These are phyloP conservation scores for Yarrowia keelungensis DNA, from an alignment of 805 yeast species.

Conservation along the genomic window DNA sequence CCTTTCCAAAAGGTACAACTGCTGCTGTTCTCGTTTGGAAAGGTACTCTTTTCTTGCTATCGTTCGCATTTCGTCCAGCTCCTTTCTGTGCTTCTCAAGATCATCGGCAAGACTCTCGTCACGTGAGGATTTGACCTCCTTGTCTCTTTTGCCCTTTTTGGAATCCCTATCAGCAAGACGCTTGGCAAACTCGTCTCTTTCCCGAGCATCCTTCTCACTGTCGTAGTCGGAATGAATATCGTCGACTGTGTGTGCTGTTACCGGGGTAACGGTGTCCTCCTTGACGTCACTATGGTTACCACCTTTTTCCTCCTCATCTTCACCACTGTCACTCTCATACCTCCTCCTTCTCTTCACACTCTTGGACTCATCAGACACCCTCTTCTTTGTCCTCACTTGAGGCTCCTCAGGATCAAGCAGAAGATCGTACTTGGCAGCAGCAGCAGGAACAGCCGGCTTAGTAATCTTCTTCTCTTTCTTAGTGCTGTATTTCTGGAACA, in stretches of 20 bases:
- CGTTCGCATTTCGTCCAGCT: conserved; percentile 52
- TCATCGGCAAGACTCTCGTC: conserved; percentile 6
- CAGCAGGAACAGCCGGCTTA: neutral
- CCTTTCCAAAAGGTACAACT: conserved; percentile 53
- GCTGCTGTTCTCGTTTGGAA: conserved; percentile 57
- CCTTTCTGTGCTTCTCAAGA: conserved; percentile 21
- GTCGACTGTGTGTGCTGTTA: conserved; percentile 55
- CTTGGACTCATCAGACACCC: neutral
- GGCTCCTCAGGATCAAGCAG: conserved; percentile 18
- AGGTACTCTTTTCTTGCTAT: conserved; percentile 60
- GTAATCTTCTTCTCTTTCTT: conserved; percentile 3
- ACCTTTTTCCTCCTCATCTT: neutral
- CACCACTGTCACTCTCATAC: neutral
- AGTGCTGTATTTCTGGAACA: conserved; percentile 41
- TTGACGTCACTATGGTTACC: too few species aligned
- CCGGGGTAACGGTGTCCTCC: too few species aligned
- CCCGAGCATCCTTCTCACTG: conserved; percentile 51
- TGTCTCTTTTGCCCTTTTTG: conserved; percentile 34
- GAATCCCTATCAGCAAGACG: conserved; percentile 44
- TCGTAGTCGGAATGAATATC: conserved; percentile 50
- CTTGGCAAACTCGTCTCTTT: conserved; percentile 49
- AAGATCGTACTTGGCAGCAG: conserved; percentile 13
- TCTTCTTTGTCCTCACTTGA: neutral
- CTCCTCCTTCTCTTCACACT: conserved; percentile 22
- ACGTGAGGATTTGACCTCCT: conserved; percentile 30